Evolutionary conservation across 129 eudicot genomes (phyloP).

Genomic region (Dittrichia graveolens): DNA sequence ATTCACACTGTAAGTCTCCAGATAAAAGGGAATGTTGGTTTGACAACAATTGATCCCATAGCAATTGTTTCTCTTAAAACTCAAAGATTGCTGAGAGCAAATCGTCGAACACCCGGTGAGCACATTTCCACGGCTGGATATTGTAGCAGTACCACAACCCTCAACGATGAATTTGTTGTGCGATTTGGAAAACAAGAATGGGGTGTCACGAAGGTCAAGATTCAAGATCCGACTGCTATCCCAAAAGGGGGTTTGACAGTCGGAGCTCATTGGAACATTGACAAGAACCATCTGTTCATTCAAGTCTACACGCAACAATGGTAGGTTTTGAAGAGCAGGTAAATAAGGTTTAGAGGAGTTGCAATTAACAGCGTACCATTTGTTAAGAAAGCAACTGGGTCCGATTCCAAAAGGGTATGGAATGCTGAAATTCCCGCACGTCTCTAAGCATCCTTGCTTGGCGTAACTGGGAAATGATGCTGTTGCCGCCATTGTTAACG

Average conservation of each 20-base stretch:
- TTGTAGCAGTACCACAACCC: conserved; percentile 26
- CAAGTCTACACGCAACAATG: conserved; percentile 15
- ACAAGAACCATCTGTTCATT: conserved; percentile 25
- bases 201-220: conserved; percentile 21
- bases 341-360: conserved; percentile 26
- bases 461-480: background rate
- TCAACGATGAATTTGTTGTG: conserved; percentile 31
- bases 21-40: conserved; percentile 23
- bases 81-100: conserved; percentile 15
- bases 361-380: conserved; percentile 33
- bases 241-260: conserved; percentile 22
- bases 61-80: background rate
- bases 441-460: conserved; percentile 33
- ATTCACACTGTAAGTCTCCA: conserved; percentile 13
- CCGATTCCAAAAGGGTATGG: conserved; percentile 42
- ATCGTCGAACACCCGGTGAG: conserved; percentile 35
- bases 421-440: conserved; percentile 28
- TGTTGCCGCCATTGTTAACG: conserved; percentile 8
- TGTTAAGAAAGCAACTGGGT: conserved; percentile 26
- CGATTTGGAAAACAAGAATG: conserved; percentile 27
- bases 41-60: conserved; percentile 37
- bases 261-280: conserved; percentile 18
- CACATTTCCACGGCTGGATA: background rate
- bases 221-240: background rate
- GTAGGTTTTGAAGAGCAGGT: conserved; percentile 15